These are phyloP conservation scores for Xylaria venustula DNA, from an alignment of 495 filamentous ascomycete genomes.

Conservation along the genomic window DNA sequence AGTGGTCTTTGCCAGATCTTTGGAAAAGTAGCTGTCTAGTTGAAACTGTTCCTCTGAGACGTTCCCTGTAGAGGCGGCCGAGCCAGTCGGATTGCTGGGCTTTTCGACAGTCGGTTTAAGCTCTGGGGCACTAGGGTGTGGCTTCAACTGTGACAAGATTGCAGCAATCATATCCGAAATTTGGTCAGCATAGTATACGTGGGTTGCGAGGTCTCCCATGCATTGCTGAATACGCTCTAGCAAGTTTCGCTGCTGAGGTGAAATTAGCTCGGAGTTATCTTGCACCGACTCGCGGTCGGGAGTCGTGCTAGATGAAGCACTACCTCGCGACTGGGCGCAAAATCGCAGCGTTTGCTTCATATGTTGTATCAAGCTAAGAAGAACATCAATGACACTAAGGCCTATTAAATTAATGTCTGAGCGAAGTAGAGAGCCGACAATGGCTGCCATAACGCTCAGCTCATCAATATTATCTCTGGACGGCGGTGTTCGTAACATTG, in stretches of 20 bases:
- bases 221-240: conserved; percentile 67
- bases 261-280: conserved; percentile 20
- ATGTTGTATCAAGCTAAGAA: conserved; percentile 77
- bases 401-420: conserved; percentile 92
- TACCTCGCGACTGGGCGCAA: conserved; percentile 47
- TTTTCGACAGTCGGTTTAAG: conserved; percentile 40
- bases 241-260: conserved; percentile 49
- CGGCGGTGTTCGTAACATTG: conserved; percentile 60
- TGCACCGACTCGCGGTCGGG: conserved; percentile 22
- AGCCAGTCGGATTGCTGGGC: conserved; percentile 24
- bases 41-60: conserved; percentile 35
- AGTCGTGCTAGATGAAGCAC: conserved; percentile 21
- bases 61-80: conserved; percentile 28
- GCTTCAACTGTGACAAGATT: conserved; percentile 73
- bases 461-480: conserved; percentile 64
- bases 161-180: conserved; percentile 86
- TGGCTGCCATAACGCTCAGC: conserved; percentile 68
- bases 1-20: conserved; percentile 67
- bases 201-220: conserved; percentile 83
- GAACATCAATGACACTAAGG: conserved; percentile 87
- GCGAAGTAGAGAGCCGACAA: conserved; percentile 76
- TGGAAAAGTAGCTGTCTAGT: conserved; percentile 67
- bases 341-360: conserved; percentile 70
- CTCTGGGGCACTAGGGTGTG: conserved; percentile 46
- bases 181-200: conserved; percentile 93